phyloP scores from a whole-genome alignment of 1,139 yeast genomes.

The Yamadazyma membranifaciens region DNA sequence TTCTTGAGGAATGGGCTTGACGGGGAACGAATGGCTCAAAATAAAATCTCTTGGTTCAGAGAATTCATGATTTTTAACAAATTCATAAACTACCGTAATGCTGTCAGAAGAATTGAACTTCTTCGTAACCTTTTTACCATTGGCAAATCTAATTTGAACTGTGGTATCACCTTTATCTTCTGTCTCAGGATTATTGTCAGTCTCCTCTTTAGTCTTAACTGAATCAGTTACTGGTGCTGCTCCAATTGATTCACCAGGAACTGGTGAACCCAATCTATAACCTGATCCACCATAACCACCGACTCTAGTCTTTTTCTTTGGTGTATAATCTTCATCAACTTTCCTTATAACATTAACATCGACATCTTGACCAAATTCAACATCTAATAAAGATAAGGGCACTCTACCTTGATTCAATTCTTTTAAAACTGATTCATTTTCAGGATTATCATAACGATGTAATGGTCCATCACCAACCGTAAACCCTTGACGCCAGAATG shows the following conservation, averaged over 20 bases:
- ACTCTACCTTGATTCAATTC: slow-evolving; percentile 91
- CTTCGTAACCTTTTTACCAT: slow-evolving; percentile 68
- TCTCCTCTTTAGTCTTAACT: neutral
- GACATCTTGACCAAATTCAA: slow-evolving; percentile 90
- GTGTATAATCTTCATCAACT: slow-evolving; percentile 75
- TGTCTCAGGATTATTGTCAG: slow-evolving; percentile 10
- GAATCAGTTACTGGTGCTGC: slow-evolving; percentile 9
- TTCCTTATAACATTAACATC: slow-evolving; percentile 84
- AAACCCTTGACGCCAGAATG: slow-evolving; percentile 96
- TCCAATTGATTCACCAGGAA: slow-evolving; percentile 64
- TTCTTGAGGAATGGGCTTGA: slow-evolving; percentile 55
- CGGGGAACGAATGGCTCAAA: slow-evolving; percentile 83
- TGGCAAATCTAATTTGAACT: slow-evolving; percentile 83
- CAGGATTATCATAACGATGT: slow-evolving; percentile 87
- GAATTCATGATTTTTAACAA: slow-evolving; percentile 50
- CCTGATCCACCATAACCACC: slow-evolving; percentile 85
- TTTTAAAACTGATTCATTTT: slow-evolving; percentile 68
- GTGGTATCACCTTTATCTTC: slow-evolving; percentile 59
- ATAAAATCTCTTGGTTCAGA: slow-evolving; percentile 54
- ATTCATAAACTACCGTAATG: slow-evolving; percentile 67
- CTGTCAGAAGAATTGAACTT: slow-evolving; percentile 66
- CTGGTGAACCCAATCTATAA: slow-evolving; percentile 87
- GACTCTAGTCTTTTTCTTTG: slow-evolving; percentile 57
- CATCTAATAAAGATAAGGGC: slow-evolving; percentile 81
- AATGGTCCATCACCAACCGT: slow-evolving; percentile 89